Evolutionary conservation across 192 early-diverging fungal genomes (phyloP).

Genomic region (Phycomyces nitens): DNA sequence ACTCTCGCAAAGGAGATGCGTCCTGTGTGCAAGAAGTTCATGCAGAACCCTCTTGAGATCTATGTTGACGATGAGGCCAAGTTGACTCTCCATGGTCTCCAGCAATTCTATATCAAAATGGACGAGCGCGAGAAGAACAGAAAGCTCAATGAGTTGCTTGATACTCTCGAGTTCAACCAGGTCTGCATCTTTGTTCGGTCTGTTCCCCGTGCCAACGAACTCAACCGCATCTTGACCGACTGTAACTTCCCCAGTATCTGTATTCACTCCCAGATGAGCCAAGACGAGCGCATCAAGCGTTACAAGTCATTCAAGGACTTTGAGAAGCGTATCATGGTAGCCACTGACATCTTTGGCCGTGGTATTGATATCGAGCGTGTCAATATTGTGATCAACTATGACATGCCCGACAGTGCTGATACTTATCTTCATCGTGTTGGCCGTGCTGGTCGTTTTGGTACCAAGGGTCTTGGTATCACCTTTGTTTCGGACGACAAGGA

Average conservation of each 20-base stretch:
- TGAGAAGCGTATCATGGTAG: constrained; percentile 91
- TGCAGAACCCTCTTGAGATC: constrained; percentile 96
- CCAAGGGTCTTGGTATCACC: constrained; percentile 95
- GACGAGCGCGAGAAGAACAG: constrained; percentile 87
- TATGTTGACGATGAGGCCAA: constrained; percentile 98
- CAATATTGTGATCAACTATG: constrained; percentile 99
- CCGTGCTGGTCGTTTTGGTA: constrained; percentile 98
- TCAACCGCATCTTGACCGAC: constrained; percentile 82
- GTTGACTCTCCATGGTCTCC: constrained; percentile 94
- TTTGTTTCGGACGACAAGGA: constrained; percentile 89
- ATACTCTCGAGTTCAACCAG: constrained; percentile 97
- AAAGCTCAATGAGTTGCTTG: constrained; percentile 88
- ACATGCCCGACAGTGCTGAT: constrained; percentile 88
- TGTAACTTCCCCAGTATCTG: constrained; percentile 93
- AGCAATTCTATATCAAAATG: constrained; percentile 91
- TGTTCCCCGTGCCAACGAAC: constrained; percentile 77
- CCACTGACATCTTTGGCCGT: constrained; percentile 96
- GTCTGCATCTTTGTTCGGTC: constrained; percentile 96
- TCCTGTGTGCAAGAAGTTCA: constrained; percentile 94
- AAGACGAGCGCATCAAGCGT: constrained; percentile 87
- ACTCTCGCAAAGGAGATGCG: constrained; percentile 92
- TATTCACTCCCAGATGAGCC: constrained; percentile 88
- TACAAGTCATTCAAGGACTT: constrained; percentile 97
- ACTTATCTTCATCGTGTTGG: constrained; percentile 95
- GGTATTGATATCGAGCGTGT: constrained; percentile 98